Conservation (phyloP, 169 alveolate species). For the Babesia bovis region DNA sequence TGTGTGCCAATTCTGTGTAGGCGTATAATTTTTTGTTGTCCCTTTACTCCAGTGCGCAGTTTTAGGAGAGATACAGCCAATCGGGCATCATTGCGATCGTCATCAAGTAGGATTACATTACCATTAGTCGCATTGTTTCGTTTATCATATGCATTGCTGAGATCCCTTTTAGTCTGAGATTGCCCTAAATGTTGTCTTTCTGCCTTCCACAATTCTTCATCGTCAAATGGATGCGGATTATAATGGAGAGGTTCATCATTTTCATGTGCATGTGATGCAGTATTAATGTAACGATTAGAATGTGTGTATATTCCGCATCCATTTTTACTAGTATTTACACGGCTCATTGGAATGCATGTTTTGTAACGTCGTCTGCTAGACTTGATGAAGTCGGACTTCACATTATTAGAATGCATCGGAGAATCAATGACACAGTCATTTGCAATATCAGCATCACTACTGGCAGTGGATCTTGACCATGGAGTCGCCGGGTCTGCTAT, state of each 20-base stretch:
- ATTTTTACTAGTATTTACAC: not conserved
- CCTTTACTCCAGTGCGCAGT: slow-evolving; percentile 22
- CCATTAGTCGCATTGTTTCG: not conserved
- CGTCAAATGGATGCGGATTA: not conserved
- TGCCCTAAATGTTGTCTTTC: not conserved
- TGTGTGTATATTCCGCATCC: not conserved
- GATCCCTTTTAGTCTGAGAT: not conserved
- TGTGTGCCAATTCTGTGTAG: slow-evolving; percentile 15
- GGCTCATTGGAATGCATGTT: not conserved
- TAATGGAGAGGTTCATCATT: not conserved
- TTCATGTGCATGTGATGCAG: not conserved
- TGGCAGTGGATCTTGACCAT: slow-evolving; percentile 19
- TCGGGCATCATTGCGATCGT: slow-evolving; percentile 8
- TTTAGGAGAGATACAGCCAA: slow-evolving; percentile 20
- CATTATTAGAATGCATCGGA: not conserved
- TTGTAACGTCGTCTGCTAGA: not conserved
- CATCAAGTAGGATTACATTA: slow-evolving; percentile 10
- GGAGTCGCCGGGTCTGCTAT: slow-evolving; percentile 8
- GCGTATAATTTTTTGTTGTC: slow-evolving; percentile 28
- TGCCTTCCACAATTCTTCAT: not conserved
- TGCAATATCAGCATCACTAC: slow-evolving; percentile 13
- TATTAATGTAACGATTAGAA: not conserved
- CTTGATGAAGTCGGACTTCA: not conserved
- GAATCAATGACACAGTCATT: not conserved
- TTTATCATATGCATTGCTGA: not conserved